These are phyloP conservation scores for Ilyonectria destructans DNA, from an alignment of 2,329 filamentous ascomycete species.

Conservation along the genomic window DNA sequence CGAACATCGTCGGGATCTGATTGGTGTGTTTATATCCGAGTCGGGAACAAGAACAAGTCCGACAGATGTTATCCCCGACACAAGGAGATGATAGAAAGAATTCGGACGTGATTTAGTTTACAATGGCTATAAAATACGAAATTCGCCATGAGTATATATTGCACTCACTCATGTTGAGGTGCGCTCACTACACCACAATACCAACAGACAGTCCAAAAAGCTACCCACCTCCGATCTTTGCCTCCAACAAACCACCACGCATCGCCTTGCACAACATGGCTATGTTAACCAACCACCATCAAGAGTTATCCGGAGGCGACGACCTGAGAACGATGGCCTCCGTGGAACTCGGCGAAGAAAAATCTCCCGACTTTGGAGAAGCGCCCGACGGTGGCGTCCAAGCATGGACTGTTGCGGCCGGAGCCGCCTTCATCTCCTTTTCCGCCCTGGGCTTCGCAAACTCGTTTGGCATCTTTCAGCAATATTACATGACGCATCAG, in stretches of 20 bases:
- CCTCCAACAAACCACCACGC: not conserved
- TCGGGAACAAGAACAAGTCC: constrained; percentile 13
- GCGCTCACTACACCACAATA: not conserved
- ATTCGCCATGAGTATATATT: not conserved
- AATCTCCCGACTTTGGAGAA: not conserved
- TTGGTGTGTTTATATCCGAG: constrained; percentile 18
- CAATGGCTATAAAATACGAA: constrained; percentile 6
- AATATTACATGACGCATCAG: constrained; percentile 60
- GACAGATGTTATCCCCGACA: constrained; percentile 11
- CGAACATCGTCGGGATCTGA: constrained; percentile 1
- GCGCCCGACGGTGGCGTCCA: constrained; percentile 54
- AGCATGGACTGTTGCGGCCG: constrained; percentile 61
- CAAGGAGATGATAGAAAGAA: not conserved
- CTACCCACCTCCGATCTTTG: not conserved
- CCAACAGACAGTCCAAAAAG: not conserved
- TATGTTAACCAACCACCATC: not conserved
- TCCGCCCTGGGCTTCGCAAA: constrained; percentile 60
- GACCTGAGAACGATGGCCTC: not conserved
- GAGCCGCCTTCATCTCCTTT: constrained; percentile 56
- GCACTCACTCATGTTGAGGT: not conserved
- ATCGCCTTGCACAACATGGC: not conserved
- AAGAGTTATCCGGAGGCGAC: not conserved
- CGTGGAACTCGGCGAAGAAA: not conserved
- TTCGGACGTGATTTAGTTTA: not conserved
- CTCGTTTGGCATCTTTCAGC: constrained; percentile 62